phyloP scores from a whole-genome alignment of 2,329 filamentous ascomycete genomes.

The Fusarium mexicanum region DNA sequence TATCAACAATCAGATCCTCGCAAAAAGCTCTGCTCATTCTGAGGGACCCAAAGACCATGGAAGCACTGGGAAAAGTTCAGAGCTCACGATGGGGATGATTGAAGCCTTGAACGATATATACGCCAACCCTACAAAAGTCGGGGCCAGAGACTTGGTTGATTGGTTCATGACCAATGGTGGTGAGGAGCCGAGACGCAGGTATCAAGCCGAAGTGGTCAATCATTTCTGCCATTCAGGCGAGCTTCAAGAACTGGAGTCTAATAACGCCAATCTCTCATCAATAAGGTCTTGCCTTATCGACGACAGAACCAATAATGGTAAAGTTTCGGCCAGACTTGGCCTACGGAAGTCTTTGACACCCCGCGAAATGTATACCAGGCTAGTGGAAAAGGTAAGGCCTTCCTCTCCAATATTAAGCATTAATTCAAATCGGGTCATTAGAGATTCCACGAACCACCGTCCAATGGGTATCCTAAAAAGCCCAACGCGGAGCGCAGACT shows the following conservation, averaged over 20 bases:
- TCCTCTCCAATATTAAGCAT: background rate
- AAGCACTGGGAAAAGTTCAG: background rate
- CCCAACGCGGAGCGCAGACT: background rate
- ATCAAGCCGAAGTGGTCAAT: background rate
- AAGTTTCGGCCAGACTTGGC: rapidly evolving
- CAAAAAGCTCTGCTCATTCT: too few species aligned
- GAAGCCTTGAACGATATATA: background rate
- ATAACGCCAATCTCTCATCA: rapidly evolving
- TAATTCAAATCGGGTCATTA: background rate
- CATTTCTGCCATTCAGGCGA: background rate
- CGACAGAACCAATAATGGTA: background rate
- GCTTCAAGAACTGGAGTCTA: background rate
- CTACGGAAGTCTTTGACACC: background rate
- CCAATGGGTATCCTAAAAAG: rapidly evolving
- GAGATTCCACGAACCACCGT: background rate
- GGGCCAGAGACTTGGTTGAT: background rate
- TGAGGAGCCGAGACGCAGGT: background rate
- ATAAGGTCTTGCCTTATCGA: background rate
- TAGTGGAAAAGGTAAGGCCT: background rate
- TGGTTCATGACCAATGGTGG: background rate
- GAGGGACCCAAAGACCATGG: background rate
- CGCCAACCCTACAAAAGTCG: rapidly evolving
- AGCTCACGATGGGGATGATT: background rate
- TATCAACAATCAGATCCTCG: too few species aligned
- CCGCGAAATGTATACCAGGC: background rate